Conservation (phyloP, 345 rosid species). For the Microthlaspi erraticum region DNA sequence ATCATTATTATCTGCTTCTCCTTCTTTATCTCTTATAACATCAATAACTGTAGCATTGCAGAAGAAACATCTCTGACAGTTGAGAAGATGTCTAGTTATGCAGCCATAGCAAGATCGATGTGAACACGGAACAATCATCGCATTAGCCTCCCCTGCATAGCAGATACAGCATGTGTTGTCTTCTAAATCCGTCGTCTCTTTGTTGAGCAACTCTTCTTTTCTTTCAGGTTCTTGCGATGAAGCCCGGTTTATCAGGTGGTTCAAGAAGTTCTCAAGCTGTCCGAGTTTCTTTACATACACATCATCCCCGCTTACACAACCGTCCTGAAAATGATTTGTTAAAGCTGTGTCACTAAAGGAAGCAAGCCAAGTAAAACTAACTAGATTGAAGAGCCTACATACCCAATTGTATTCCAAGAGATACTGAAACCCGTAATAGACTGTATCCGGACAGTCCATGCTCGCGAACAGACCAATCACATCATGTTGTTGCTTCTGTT, state of each 20-base stretch:
- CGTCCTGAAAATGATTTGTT: constrained; percentile 53
- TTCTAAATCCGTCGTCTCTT: constrained; percentile 52
- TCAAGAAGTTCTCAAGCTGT: constrained; percentile 68
- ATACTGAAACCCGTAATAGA: constrained; percentile 79
- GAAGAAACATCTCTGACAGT: constrained; percentile 91
- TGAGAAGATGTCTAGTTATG: constrained; percentile 92
- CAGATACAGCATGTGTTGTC: constrained; percentile 89
- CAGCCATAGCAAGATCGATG: constrained; percentile 91
- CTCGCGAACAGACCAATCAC: constrained; percentile 76
- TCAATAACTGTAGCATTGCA: constrained; percentile 83
- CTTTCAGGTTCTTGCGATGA: constrained; percentile 48
- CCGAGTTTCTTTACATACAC: constrained; percentile 54
- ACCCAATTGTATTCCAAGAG: constrained; percentile 91
- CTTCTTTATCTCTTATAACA: constrained; percentile 48
- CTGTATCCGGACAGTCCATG: constrained; percentile 82
- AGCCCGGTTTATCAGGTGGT: constrained; percentile 57
- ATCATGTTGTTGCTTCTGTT: constrained; percentile 56
- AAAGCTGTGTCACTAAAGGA: constrained; percentile 2
- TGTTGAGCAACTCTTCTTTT: constrained; percentile 37
- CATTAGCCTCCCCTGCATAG: constrained; percentile 67
- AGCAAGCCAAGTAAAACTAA: constrained; percentile 18
- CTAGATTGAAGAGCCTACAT: constrained; percentile 40
- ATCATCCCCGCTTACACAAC: constrained; percentile 61
- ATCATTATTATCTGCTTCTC: constrained; percentile 23
- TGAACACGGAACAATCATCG: constrained; percentile 76